Evolutionary conservation across 2,329 filamentous ascomycete species (phyloP).

Genomic region (Trematosphaeria pertusa): DNA sequence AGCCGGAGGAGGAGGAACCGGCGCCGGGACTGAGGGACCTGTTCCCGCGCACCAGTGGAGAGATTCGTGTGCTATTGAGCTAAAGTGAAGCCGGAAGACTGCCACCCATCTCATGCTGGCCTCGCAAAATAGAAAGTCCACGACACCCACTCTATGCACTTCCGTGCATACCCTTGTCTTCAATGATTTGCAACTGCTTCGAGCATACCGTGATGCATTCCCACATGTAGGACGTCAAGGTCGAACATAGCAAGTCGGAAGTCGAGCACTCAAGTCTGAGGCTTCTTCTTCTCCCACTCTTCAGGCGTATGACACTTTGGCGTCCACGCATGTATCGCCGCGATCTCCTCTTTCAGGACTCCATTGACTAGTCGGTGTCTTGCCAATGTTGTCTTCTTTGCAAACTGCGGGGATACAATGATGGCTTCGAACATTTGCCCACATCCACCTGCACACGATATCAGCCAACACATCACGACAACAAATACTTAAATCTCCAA

Average conservation of each 20-base stretch:
- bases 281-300: slow-evolving; percentile 78
- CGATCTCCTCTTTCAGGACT: slow-evolving; percentile 84
- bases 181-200: too few species aligned
- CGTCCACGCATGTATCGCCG: slow-evolving; percentile 92
- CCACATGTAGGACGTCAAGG: too few species aligned
- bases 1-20: slow-evolving; percentile 47
- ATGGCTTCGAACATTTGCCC: slow-evolving; percentile 74
- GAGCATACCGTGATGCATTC: too few species aligned
- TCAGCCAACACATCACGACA: too few species aligned
- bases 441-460: slow-evolving; percentile 63
- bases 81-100: too few species aligned
- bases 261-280: too few species aligned
- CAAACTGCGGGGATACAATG: slow-evolving; percentile 64
- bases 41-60: slow-evolving; percentile 69
- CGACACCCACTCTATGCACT: too few species aligned
- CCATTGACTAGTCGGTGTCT: slow-evolving; percentile 86
- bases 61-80: slow-evolving; percentile 69
- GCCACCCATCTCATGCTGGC: not conserved
- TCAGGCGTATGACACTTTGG: slow-evolving; percentile 92
- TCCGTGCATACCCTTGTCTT: too few species aligned
- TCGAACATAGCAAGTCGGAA: too few species aligned
- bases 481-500: too few species aligned
- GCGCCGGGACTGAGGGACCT: slow-evolving; percentile 58
- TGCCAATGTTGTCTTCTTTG: slow-evolving; percentile 72
- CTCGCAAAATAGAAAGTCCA: too few species aligned